Evolutionary conservation across 768 basidiomycete genomes (phyloP).

Genomic region (Albatrellus ellisii): DNA sequence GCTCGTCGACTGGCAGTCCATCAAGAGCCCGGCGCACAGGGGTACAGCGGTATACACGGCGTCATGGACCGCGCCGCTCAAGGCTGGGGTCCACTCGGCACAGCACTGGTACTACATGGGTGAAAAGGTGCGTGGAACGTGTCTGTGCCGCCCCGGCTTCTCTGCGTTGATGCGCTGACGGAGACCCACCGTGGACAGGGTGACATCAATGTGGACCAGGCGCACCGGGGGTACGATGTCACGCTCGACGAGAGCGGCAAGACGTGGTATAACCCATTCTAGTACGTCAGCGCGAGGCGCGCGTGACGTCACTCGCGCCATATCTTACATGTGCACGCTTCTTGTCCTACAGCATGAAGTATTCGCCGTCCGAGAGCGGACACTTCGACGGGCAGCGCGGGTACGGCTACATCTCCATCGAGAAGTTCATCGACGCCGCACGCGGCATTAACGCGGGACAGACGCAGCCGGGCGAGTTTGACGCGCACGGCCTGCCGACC

Average conservation of each 20-base stretch:
- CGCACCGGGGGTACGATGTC: slow-evolving; percentile 86
- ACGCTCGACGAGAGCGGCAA: slow-evolving; percentile 80
- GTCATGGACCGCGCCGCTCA: slow-evolving; percentile 87
- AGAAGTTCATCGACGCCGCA: slow-evolving; percentile 82
- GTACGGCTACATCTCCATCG: slow-evolving; percentile 85
- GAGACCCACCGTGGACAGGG: slow-evolving; percentile 34
- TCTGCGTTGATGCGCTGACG: slow-evolving; percentile 1
- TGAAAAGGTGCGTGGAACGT: slow-evolving; percentile 57
- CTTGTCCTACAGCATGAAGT: slow-evolving; percentile 62
- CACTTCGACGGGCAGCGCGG: slow-evolving; percentile 92
- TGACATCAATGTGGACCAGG: slow-evolving; percentile 86
- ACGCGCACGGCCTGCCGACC: slow-evolving; percentile 72
- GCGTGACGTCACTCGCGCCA: neutral
- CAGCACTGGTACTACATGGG: slow-evolving; percentile 96
- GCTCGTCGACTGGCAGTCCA: slow-evolving; percentile 86
- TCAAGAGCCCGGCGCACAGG: slow-evolving; percentile 56
- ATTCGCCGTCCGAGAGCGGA: slow-evolving; percentile 82
- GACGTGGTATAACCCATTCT: slow-evolving; percentile 82
- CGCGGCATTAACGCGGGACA: slow-evolving; percentile 63
- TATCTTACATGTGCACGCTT: neutral
- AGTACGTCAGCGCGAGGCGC: slow-evolving; percentile 35
- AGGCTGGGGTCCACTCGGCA: slow-evolving; percentile 79
- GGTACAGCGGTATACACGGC: slow-evolving; percentile 91
- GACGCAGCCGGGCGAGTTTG: slow-evolving; percentile 58
- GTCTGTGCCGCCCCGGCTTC: neutral